A percentile compares a stretch with the other conserved stretches of the same genome.
Evolutionary conservation across 148 eudicot genomes (phyloP).

Genomic region (Chenopodium suecicum): DNA sequence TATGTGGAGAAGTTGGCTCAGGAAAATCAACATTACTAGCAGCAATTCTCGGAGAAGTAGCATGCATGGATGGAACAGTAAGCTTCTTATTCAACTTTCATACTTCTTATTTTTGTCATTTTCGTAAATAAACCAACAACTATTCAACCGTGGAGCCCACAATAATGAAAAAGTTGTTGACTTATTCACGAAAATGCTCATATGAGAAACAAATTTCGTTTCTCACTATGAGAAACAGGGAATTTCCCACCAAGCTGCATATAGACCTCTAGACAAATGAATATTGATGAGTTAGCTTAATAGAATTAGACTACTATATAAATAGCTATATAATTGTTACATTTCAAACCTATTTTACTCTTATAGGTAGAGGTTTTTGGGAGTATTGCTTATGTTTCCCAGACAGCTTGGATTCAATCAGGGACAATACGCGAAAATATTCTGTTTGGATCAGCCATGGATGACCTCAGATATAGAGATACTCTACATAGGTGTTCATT

Average conservation of each 20-base stretch:
- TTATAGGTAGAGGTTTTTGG: constrained; percentile 70
- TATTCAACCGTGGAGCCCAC: no score
- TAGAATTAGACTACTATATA: no score
- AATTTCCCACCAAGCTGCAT: not conserved
- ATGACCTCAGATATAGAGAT: constrained; percentile 61
- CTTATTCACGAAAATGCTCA: no score
- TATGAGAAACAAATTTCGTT: no score
- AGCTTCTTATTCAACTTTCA: constrained; percentile 21
- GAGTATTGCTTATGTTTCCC: constrained; percentile 77
- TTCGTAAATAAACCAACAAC: no score
- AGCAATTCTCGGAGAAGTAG: constrained; percentile 73
- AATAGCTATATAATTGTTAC: not conserved
- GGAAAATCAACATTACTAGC: constrained; percentile 81
- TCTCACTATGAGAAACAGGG: no score
- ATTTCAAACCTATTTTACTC: not conserved
- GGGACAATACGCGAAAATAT: constrained; percentile 83
- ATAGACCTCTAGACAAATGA: not conserved
- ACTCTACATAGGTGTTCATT: constrained; percentile 71
- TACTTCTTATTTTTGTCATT: not conserved
- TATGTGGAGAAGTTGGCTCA: constrained; percentile 80
- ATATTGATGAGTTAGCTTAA: no score
- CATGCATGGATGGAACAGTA: constrained; percentile 57
- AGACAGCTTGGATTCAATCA: constrained; percentile 94
- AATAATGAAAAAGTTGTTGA: no score
- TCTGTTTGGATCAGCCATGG: constrained; percentile 66